Conservation (phyloP, 805 yeast genomes). For the Yamadazyma philogaea region DNA sequence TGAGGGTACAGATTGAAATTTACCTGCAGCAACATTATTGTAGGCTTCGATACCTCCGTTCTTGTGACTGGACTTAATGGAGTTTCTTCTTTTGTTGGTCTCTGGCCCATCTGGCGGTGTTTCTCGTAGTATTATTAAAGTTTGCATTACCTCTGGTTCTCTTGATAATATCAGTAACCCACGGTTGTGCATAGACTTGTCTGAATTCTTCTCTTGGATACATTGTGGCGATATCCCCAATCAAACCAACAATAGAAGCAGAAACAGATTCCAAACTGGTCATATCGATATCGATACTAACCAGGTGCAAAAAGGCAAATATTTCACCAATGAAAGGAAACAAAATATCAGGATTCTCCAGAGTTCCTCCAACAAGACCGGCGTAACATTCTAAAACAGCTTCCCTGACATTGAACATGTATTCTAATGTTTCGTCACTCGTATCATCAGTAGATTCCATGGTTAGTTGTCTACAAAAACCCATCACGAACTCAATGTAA, state of each 20-base stretch:
- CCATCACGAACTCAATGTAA: slow-evolving; percentile 77
- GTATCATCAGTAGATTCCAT: slow-evolving; percentile 60
- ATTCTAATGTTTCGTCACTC: slow-evolving; percentile 73
- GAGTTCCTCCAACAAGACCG: slow-evolving; percentile 90
- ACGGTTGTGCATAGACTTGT: slow-evolving; percentile 61
- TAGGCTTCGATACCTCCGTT: background rate
- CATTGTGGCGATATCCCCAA: slow-evolving; percentile 92
- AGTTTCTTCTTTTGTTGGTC: slow-evolving; percentile 61
- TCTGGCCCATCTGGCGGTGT: slow-evolving; percentile 97
- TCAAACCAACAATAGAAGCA: slow-evolving; percentile 81
- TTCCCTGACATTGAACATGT: slow-evolving; percentile 68
- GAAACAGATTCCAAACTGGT: slow-evolving; percentile 65
- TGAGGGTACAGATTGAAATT: slow-evolving; percentile 16
- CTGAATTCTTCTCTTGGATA: slow-evolving; percentile 74
- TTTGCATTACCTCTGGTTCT: slow-evolving; percentile 62
- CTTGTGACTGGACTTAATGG: background rate
- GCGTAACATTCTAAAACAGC: slow-evolving; percentile 94
- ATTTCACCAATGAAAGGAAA: slow-evolving; percentile 65
- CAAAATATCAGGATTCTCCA: slow-evolving; percentile 61
- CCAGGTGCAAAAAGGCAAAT: slow-evolving; percentile 61
- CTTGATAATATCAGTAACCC: slow-evolving; percentile 79
- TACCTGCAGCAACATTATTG: background rate
- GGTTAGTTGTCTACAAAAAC: slow-evolving; percentile 67
- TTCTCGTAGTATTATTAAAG: slow-evolving; percentile 67
- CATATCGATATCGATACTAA: slow-evolving; percentile 60